These are phyloP conservation scores for Lachancea quebecensis DNA, from an alignment of 805 yeast genomes.

Conservation along the genomic window DNA sequence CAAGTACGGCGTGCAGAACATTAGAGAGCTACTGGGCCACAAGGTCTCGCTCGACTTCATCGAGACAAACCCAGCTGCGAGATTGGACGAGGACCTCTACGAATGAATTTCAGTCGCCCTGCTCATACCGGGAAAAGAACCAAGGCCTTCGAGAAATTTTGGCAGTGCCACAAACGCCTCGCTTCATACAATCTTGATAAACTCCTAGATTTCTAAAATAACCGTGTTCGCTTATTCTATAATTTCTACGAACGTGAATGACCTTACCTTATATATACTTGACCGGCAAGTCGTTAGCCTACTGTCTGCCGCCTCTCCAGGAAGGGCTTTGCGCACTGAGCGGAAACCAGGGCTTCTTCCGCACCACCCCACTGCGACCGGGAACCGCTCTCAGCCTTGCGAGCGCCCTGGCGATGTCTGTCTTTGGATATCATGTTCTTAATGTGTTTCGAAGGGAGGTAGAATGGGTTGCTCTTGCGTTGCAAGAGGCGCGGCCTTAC, in stretches of 20 bases:
- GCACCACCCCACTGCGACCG: neutral
- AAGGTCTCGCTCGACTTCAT: conserved; percentile 92
- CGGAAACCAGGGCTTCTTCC: neutral
- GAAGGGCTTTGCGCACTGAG: conserved; percentile 1
- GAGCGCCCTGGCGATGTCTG: conserved; percentile 1
- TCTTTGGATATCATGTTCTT: conserved; percentile 11
- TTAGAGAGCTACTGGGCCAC: conserved; percentile 95
- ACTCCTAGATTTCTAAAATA: neutral
- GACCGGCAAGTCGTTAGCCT: neutral
- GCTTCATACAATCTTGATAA: neutral
- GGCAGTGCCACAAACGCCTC: neutral
- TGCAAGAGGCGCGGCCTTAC: conserved; percentile 10
- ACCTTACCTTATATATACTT: neutral
- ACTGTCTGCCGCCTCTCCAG: conserved; percentile 8
- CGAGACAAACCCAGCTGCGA: conserved; percentile 95
- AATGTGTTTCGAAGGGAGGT: conserved; percentile 16
- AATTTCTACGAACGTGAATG: conserved; percentile 1
- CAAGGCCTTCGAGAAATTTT: neutral
- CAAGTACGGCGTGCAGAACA: conserved; percentile 90
- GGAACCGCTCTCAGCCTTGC: neutral
- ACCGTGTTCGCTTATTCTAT: conserved; percentile 1
- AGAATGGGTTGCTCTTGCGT: conserved; percentile 17
- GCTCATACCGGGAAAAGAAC: neutral
- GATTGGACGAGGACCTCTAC: conserved; percentile 73
- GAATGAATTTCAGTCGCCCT: conserved; percentile 17